A percentile compares a stretch with the other conserved stretches of the same genome.
Evolutionary conservation across 1,284 basidiomycete species (phyloP).

Genomic region (Ganoderma resinaceum): DNA sequence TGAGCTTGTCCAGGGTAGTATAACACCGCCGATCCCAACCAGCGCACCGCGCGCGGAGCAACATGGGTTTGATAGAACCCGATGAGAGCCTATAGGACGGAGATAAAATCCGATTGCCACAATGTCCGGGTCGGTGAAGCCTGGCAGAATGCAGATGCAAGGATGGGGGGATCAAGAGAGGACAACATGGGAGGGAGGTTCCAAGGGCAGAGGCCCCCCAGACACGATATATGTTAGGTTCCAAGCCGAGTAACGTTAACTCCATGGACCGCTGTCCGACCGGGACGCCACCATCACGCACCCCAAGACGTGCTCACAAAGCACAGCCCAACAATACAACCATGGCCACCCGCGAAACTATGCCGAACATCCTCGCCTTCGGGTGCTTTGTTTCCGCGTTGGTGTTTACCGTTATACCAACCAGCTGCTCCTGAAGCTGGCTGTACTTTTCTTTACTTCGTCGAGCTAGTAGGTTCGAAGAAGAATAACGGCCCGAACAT

Average conservation of each 20-base stretch:
- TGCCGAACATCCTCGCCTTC: not conserved
- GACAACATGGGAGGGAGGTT: not conserved
- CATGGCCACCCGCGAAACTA: not conserved
- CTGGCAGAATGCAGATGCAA: not conserved
- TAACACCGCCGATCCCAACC: constrained; percentile 12
- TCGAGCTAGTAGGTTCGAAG: too few species aligned
- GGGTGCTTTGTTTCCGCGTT: not conserved
- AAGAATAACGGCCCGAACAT: too few species aligned
- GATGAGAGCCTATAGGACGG: not conserved
- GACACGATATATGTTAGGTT: constrained; percentile 8
- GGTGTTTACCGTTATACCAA: not conserved
- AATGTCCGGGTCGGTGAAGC: not conserved
- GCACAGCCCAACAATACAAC: constrained; percentile 7
- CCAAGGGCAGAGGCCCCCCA: not conserved
- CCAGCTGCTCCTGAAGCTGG: too few species aligned
- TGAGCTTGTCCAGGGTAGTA: not conserved
- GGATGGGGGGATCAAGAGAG: not conserved
- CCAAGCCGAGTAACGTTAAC: constrained; percentile 13
- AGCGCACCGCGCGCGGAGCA: not conserved
- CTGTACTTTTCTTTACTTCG: too few species aligned
- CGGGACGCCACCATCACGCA: constrained; percentile 31
- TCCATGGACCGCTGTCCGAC: constrained; percentile 5
- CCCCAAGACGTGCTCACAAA: constrained; percentile 2
- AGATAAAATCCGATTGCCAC: not conserved
- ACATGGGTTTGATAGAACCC: not conserved